Percentiles rank a stretch among this genome's conserved stretches.
Conservation (phyloP, 148 eudicot species). For the Spergularia marina region DNA sequence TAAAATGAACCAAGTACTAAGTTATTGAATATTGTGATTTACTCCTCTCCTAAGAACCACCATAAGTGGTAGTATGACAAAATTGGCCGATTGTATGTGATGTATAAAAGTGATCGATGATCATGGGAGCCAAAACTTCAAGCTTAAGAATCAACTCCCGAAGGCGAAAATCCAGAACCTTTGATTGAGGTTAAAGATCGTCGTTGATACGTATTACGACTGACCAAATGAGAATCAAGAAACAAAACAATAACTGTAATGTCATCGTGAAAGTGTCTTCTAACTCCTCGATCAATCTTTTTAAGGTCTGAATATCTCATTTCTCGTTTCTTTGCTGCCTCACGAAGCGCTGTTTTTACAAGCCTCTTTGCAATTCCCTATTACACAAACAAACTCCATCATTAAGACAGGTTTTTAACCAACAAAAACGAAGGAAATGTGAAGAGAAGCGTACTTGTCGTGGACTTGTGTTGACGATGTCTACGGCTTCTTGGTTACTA, state of each 20-base stretch:
- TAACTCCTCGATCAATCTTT: slow-evolving; percentile 63
- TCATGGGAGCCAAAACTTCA: too few species aligned
- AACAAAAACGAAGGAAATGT: neutral
- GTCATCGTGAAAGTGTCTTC: slow-evolving; percentile 86
- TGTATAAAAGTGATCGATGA: too few species aligned
- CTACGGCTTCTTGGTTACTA: slow-evolving; percentile 73
- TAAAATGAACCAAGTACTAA: too few species aligned
- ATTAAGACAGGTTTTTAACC: neutral
- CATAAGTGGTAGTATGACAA: too few species aligned
- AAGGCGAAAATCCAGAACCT: slow-evolving; percentile 46
- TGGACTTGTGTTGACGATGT: slow-evolving; percentile 52
- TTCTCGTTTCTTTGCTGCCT: slow-evolving; percentile 87
- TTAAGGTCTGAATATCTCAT: slow-evolving; percentile 83
- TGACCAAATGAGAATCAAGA: slow-evolving; percentile 50
- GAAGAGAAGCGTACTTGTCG: slow-evolving; percentile 42
- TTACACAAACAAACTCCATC: neutral
- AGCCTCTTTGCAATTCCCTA: slow-evolving; percentile 82
- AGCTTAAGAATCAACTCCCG: slow-evolving; percentile 16
- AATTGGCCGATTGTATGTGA: too few species aligned
- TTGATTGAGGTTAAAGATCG: slow-evolving; percentile 49
- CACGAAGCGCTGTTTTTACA: slow-evolving; percentile 59
- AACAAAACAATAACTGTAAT: slow-evolving; percentile 76
- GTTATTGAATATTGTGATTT: too few species aligned
- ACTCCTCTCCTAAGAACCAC: too few species aligned
- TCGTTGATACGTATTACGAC: slow-evolving; percentile 35